A percentile compares a stretch with the other conserved stretches of the same genome.
Conservation (phyloP, 2,329 filamentous ascomycete species). For the Sarocladiaceae sp. region DNA sequence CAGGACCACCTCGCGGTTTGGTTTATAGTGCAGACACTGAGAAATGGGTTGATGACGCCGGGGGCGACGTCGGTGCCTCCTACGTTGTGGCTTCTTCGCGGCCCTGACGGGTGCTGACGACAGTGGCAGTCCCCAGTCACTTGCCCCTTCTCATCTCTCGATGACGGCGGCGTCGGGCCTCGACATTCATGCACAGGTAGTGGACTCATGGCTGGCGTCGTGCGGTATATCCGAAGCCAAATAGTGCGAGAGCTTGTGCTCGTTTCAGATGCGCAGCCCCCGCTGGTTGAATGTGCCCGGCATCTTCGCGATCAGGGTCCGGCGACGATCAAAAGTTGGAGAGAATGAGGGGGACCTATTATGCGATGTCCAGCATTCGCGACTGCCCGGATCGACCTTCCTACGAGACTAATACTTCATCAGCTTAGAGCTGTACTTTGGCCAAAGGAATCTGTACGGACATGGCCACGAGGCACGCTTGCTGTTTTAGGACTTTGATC, state of each 20-base stretch:
- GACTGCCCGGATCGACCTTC: slow-evolving; percentile 2
- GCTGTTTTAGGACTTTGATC: neutral
- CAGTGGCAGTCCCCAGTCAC: neutral
- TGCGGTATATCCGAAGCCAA: neutral
- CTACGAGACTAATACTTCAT: slow-evolving; percentile 3
- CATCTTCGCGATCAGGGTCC: slow-evolving; percentile 7
- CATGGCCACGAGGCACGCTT: slow-evolving; percentile 1
- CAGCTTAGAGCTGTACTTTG: neutral
- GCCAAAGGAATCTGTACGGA: neutral
- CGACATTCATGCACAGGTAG: neutral
- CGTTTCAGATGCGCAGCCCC: neutral
- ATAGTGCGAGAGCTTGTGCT: neutral
- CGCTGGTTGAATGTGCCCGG: neutral
- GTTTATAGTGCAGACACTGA: slow-evolving; percentile 4
- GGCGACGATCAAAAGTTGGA: slow-evolving; percentile 7
- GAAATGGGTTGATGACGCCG: slow-evolving; percentile 3
- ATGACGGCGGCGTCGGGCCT: neutral
- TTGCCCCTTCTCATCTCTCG: slow-evolving; percentile 6
- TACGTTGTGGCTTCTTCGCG: neutral
- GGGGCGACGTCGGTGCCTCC: neutral
- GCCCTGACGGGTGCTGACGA: slow-evolving; percentile 6
- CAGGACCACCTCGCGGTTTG: neutral
- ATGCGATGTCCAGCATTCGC: neutral
- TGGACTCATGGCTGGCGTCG: neutral
- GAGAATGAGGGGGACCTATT: neutral